Base-by-base conservation (phyloP, 768 basidiomycete species). In the Russula sp. region DNA sequence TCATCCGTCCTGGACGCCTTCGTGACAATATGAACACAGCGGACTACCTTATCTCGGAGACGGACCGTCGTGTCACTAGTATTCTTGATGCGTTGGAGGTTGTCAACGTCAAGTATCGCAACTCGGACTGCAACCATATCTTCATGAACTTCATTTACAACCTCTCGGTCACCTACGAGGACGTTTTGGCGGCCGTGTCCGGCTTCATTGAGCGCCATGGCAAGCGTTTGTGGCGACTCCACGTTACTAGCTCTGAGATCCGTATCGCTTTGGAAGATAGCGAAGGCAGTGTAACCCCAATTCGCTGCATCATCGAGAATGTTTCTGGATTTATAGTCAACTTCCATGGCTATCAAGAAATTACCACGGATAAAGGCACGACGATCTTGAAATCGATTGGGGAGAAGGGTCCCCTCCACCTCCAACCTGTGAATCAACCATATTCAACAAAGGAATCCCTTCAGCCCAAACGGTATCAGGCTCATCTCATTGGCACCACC, bases 101-200 rank as follows among this genome's bases (percentile, higher is more conserved):
- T 58, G 93, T 96, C 70, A 87, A 83, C 67, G 91, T 90, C 8
- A 83, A 93, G 69, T 81, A 95, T 69, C 85, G 95, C 63, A 92
- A 88, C 67, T 90, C 96, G 4, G 96, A 98, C 71, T 94, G 93
- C 78, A 98, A 98, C 74, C 95, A 98, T 73, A 97, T 98, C 73
- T 95, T 93, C 78, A 87, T 98, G 85, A 98, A 98, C 79, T 99
- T 98, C 73, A 86, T 98, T 69, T 98, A 98, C 82, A 93, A 90
- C 72, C 87, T 99, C 48, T 84, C 87, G 34, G 94, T 99, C 64
- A 87, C 87, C 38, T 98, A 98, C 69, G 95, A 98, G 64, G 96
- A 98, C 69, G 95, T 98, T 8, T 84, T 98, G 58, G 90, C 92
- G 50, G 97, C 97, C 14, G 91, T 98, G 60, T 87, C 95, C n/a